Evolutionary conservation across 805 yeast genomes (phyloP).

Genomic region (Sugiyamaella mastotermitis): DNA sequence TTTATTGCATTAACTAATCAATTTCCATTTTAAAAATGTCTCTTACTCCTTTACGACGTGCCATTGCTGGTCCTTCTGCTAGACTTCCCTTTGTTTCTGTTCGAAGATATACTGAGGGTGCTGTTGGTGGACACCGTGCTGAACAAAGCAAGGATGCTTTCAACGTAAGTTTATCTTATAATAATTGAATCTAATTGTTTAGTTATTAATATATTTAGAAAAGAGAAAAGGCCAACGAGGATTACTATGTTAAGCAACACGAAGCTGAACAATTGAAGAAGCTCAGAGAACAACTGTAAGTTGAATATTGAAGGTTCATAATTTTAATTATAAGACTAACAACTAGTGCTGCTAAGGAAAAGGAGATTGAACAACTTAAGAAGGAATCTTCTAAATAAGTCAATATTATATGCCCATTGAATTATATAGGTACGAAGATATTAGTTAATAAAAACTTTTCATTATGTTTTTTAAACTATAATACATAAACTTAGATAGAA

Average conservation of each 20-base stretch:
- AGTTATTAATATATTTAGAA: too few relatives aligned
- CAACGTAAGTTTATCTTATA: constrained; percentile 36
- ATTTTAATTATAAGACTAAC: not conserved
- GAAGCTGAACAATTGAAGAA: constrained; percentile 81
- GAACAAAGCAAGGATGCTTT: constrained; percentile 54
- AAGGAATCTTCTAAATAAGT: constrained; percentile 20
- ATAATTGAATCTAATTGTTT: not conserved
- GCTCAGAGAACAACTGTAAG: constrained; percentile 50
- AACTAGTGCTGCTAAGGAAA: constrained; percentile 17
- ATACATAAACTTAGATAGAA: constrained; percentile 9
- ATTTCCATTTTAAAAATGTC: too few relatives aligned
- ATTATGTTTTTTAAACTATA: not conserved
- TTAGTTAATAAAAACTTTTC: too few relatives aligned
- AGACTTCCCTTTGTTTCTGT: constrained; percentile 4
- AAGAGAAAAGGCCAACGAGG: constrained; percentile 92
- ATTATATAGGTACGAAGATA: too few relatives aligned
- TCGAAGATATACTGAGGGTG: constrained; percentile 48
- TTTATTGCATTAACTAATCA: too few relatives aligned
- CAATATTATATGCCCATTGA: too few relatives aligned
- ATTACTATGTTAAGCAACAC: constrained; percentile 75
- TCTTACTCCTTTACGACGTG: too few relatives aligned
- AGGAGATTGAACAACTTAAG: constrained; percentile 27
- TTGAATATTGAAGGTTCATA: too few relatives aligned
- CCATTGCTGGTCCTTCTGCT: too few relatives aligned
- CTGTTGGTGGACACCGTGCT: constrained; percentile 55